A percentile compares a stretch with the other conserved stretches of the same genome.
phyloP scores from a whole-genome alignment of 169 alveolate species.

The Eimeria falciformis region DNA sequence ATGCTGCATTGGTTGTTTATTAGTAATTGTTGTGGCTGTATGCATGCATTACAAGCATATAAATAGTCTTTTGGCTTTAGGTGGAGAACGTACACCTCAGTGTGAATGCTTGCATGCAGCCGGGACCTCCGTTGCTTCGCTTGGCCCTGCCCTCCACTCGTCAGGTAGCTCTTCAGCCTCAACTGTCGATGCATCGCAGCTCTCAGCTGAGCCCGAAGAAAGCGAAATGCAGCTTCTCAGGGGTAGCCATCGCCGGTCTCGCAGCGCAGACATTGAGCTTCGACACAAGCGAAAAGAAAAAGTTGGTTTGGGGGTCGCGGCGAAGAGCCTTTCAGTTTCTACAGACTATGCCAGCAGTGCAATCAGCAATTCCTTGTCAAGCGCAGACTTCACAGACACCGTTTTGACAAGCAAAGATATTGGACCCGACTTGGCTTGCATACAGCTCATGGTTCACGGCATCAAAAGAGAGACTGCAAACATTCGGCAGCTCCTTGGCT shows the following conservation, averaged over 20 bases:
- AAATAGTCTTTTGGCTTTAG: too few relatives aligned
- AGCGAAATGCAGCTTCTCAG: not conserved
- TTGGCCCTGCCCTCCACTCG: too few relatives aligned
- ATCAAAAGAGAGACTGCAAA: not conserved
- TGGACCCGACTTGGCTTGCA: constrained; percentile 6
- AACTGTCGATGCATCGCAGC: too few relatives aligned
- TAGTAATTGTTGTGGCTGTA: too few relatives aligned
- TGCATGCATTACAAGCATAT: too few relatives aligned
- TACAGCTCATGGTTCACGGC: not conserved
- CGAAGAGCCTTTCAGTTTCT: not conserved
- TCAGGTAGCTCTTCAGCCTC: too few relatives aligned
- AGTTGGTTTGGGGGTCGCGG: not conserved
- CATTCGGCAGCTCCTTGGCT: not conserved
- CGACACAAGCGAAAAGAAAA: not conserved
- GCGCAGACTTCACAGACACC: not conserved
- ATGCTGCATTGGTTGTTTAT: too few relatives aligned
- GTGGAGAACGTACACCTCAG: too few relatives aligned
- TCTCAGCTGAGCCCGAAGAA: not conserved
- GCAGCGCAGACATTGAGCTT: not conserved
- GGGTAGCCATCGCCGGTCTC: not conserved
- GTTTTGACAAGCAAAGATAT: not conserved
- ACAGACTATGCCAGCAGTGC: constrained; percentile 17
- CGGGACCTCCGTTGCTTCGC: too few relatives aligned
- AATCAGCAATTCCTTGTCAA: not conserved
- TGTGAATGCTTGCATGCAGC: too few relatives aligned